These are phyloP conservation scores for Magnaporthiopsis poae DNA, from an alignment of 2,329 filamentous ascomycete genomes.

Conservation along the genomic window DNA sequence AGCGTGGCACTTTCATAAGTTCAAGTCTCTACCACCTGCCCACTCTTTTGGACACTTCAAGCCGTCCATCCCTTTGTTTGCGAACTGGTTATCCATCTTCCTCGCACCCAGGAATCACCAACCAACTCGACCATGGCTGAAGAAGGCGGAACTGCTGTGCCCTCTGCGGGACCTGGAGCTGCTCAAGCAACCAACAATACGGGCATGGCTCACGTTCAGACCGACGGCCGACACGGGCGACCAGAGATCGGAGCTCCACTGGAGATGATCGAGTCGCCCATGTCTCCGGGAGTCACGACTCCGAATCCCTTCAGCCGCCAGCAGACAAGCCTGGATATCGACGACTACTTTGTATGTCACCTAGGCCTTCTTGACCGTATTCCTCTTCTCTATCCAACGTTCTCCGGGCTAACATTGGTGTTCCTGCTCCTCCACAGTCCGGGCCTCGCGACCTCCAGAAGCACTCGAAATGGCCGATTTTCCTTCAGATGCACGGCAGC, in stretches of 20 bases:
- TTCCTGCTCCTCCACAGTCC: constrained; percentile 18
- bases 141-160: constrained; percentile 2
- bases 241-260: background rate
- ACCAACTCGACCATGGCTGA: constrained; percentile 9
- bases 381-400: constrained; percentile 2
- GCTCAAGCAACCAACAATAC: background rate
- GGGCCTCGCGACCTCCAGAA: constrained; percentile 61
- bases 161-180: constrained; percentile 1
- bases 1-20: background rate
- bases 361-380: background rate
- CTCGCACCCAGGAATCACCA: background rate
- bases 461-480: constrained; percentile 71
- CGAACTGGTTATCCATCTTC: background rate
- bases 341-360: constrained; percentile 34
- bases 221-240: background rate
- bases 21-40: background rate
- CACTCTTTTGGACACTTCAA: background rate
- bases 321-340: constrained; percentile 27
- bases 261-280: constrained; percentile 15
- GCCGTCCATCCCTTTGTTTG: background rate
- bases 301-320: constrained; percentile 22
- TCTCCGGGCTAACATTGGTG: background rate
- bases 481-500: constrained; percentile 67
- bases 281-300: constrained; percentile 18
- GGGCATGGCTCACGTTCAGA: background rate